Conservation (phyloP, 306 rosid species). For the Cyamopsis tetragonoloba region DNA sequence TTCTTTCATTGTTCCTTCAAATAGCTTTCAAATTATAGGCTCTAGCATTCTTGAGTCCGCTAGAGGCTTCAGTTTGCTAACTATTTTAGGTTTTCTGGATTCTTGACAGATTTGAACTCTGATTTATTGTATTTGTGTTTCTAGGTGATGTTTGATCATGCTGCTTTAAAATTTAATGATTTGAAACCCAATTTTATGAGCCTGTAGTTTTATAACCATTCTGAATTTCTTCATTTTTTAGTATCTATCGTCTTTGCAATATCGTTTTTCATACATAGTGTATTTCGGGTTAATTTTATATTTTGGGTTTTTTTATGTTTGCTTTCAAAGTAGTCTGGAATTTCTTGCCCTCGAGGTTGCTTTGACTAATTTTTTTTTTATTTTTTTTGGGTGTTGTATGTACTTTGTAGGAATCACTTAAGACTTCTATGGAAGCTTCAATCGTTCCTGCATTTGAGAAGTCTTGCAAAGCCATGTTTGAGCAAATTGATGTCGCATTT, state of each 20-base stretch:
- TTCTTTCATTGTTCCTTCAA: background rate
- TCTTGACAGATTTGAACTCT: background rate
- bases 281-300: conserved; percentile 4
- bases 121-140: background rate
- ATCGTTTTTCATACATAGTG: background rate
- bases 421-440: conserved; percentile 57
- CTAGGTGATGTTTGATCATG: background rate
- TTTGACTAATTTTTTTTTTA: conserved; percentile 20
- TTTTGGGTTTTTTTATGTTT: conserved; percentile 13
- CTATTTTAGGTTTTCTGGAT: background rate
- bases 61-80: background rate
- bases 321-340: conserved; percentile 10
- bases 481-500: conserved; percentile 57
- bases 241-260: background rate
- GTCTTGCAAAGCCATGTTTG: conserved; percentile 68
- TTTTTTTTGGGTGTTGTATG: conserved; percentile 15
- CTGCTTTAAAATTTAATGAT: background rate
- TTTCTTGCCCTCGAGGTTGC: background rate
- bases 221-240: background rate
- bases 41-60: background rate
- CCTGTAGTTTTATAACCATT: background rate
- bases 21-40: background rate
- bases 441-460: conserved; percentile 60
- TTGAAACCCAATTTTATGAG: conserved; percentile 5
- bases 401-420: conserved; percentile 58